Evolutionary conservation across 1,139 yeast species (phyloP).

Genomic region (Pichia norvegensis): DNA sequence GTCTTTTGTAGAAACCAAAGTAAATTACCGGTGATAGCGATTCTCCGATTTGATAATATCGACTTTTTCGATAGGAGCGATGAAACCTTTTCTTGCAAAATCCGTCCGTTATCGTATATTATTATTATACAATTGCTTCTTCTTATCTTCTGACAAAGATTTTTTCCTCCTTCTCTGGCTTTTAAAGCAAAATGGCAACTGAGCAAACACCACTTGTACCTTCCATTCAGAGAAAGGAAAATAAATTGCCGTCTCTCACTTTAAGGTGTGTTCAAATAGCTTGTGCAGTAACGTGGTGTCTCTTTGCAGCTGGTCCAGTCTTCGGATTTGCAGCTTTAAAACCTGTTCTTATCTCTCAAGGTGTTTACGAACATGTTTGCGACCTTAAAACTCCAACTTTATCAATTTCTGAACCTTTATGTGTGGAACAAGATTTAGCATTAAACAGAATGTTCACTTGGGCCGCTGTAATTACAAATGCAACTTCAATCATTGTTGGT

Average conservation of each 20-base stretch:
- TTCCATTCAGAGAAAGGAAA: not conserved
- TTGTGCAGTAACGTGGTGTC: constrained; percentile 81
- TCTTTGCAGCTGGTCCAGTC: constrained; percentile 85
- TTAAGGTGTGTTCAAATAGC: constrained; percentile 38
- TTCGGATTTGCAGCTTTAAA: constrained; percentile 94
- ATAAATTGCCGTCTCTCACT: constrained; percentile 10
- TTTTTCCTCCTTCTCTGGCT: not conserved
- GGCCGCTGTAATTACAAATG: constrained; percentile 84
- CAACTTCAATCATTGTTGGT: constrained; percentile 77
- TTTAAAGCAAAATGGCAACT: constrained; percentile 6
- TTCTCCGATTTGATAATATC: too few species aligned
- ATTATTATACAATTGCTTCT: not conserved
- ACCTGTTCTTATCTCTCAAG: constrained; percentile 68
- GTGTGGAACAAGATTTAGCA: constrained; percentile 71
- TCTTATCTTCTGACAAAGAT: too few species aligned
- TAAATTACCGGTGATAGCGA: too few species aligned
- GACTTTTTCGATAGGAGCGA: too few species aligned
- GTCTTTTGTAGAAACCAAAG: too few species aligned
- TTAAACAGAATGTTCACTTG: constrained; percentile 75
- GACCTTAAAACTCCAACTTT: constrained; percentile 13
- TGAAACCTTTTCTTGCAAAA: too few species aligned
- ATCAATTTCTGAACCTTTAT: constrained; percentile 27
- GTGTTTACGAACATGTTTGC: constrained; percentile 65
- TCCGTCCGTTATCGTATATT: too few species aligned
- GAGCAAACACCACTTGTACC: constrained; percentile 12